These are phyloP conservation scores for Teratosphaeria gauchensis DNA, from an alignment of 2,329 filamentous ascomycete genomes.

Conservation along the genomic window DNA sequence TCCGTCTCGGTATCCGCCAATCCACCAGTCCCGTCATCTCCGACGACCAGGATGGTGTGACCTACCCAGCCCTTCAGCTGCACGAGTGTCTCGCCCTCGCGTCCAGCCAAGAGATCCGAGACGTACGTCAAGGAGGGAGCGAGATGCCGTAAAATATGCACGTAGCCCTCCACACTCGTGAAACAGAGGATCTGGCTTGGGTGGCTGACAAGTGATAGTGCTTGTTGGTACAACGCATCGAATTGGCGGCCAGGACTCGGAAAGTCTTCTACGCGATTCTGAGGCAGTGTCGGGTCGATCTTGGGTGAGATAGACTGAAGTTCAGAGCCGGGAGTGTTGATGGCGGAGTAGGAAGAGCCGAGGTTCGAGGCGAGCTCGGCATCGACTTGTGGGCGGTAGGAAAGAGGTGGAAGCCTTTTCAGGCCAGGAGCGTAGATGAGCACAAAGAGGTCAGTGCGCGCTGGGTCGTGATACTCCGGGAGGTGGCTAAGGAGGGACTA, in stretches of 20 bases:
- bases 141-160: constrained; percentile 78
- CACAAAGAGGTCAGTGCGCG: constrained; percentile 68
- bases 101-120: constrained; percentile 58
- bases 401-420: constrained; percentile 39
- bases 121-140: constrained; percentile 80
- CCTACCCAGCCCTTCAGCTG: constrained; percentile 56
- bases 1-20: constrained; percentile 69
- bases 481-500: constrained; percentile 74
- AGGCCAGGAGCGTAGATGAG: constrained; percentile 80
- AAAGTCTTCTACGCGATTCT: constrained; percentile 5
- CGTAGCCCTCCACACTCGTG: constrained; percentile 69
- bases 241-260: constrained; percentile 47
- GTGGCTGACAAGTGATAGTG: constrained; percentile 68
- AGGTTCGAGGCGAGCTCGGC: constrained; percentile 52
- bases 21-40: constrained; percentile 66
- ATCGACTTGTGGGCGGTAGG: constrained; percentile 27
- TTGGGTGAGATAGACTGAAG: constrained; percentile 34
- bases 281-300: constrained; percentile 18
- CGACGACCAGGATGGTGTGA: constrained; percentile 53
- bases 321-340: constrained; percentile 59
- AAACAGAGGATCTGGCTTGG: constrained; percentile 84
- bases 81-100: constrained; percentile 62
- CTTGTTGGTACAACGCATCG: constrained; percentile 71
- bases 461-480: constrained; percentile 64
- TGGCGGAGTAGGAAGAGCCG: constrained; percentile 80